Conservation (phyloP, 306 rosid genomes). For the Malus sieversii region DNA sequence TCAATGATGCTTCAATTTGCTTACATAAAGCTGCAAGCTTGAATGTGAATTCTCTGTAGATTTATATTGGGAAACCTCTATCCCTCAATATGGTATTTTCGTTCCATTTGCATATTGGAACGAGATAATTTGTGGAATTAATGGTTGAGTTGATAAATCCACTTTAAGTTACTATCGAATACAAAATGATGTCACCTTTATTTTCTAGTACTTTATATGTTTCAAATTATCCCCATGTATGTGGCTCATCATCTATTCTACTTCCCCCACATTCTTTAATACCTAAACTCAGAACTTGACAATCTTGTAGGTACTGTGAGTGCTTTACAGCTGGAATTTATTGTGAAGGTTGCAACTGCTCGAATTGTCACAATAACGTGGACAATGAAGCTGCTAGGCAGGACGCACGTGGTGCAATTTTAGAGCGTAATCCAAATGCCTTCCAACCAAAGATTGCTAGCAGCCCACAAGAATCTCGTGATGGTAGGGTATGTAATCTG, state of each 20-base stretch:
- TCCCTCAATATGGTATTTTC: not conserved
- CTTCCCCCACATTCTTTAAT: not conserved
- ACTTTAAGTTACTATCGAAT: not conserved
- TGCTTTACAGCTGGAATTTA: slow-evolving; percentile 74
- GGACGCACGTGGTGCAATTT: slow-evolving; percentile 52
- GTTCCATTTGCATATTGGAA: not conserved
- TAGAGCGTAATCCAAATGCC: slow-evolving; percentile 79
- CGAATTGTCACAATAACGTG: slow-evolving; percentile 63
- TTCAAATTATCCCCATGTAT: not conserved
- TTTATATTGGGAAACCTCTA: not conserved
- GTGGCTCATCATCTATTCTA: slow-evolving; percentile 13
- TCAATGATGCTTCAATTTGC: not conserved
- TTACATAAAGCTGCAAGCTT: not conserved
- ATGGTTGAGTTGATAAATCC: not conserved
- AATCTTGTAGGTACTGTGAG: slow-evolving; percentile 70
- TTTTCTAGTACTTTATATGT: not conserved
- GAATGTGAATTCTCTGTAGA: not conserved
- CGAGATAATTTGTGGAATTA: not conserved
- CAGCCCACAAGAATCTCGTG: slow-evolving; percentile 51
- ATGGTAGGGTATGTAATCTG: slow-evolving; percentile 39
- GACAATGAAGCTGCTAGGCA: slow-evolving; percentile 60
- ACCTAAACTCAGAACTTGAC: slow-evolving; percentile 9
- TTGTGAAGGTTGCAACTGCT: slow-evolving; percentile 71
- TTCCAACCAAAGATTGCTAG: slow-evolving; percentile 70
- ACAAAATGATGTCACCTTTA: not conserved